Conservation (phyloP, 208 protist genomes). For the Borovskyia barvae region DNA sequence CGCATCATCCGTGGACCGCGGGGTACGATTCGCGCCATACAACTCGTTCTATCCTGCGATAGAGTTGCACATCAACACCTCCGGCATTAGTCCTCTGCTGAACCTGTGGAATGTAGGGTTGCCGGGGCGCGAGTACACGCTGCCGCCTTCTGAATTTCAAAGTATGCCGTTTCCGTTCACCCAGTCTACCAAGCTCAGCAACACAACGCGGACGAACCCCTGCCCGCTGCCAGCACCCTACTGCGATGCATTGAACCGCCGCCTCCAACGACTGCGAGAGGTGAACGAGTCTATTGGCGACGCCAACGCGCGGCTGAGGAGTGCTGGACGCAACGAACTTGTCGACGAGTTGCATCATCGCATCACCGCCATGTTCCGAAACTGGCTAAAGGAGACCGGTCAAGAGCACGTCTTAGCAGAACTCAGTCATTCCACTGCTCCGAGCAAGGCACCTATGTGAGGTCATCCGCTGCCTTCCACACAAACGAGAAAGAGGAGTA, state of each 20-base stretch:
- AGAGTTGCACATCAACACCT: constrained; percentile 76
- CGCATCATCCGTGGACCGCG: constrained; percentile 4
- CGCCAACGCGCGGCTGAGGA: constrained; percentile 59
- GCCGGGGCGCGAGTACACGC: constrained; percentile 51
- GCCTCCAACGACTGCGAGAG: constrained; percentile 71
- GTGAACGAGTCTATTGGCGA: constrained; percentile 68
- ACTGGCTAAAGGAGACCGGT: constrained; percentile 81
- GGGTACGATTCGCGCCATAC: constrained; percentile 86
- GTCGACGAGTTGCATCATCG: constrained; percentile 65
- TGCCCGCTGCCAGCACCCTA: constrained; percentile 75
- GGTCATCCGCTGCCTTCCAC: no score
- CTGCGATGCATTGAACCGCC: constrained; percentile 55
- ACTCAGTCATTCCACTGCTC: constrained; percentile 39
- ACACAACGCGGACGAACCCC: constrained; percentile 81
- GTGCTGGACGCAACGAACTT: constrained; percentile 68
- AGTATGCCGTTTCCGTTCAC: constrained; percentile 74
- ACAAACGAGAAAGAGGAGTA: background rate
- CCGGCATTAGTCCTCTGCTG: constrained; percentile 82
- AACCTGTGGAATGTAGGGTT: constrained; percentile 88
- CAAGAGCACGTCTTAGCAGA: constrained; percentile 70
- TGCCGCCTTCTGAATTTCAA: constrained; percentile 82
- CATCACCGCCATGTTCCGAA: constrained; percentile 79
- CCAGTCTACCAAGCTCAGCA: constrained; percentile 39
- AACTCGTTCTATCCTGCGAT: constrained; percentile 88
- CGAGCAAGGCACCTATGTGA: constrained; percentile 3